Percentiles rank a stretch among this genome's conserved stretches.
These are phyloP conservation scores for Neopestalotiopsis sp. DNA, from an alignment of 2,329 filamentous ascomycete genomes.

Conservation along the genomic window DNA sequence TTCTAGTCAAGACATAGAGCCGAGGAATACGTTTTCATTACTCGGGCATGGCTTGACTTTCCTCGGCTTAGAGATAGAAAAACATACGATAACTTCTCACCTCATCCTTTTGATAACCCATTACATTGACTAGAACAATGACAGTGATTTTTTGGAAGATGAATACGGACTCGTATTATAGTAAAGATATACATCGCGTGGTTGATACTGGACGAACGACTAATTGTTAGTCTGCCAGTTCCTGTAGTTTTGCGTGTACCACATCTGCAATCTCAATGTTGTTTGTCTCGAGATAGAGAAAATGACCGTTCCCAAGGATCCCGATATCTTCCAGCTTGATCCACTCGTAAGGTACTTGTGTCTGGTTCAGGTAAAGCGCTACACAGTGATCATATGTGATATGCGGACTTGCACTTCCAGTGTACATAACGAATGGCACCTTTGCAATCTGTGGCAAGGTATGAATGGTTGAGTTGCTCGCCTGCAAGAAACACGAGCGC, in stretches of 20 bases:
- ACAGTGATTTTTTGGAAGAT: too few species aligned
- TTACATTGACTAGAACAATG: too few species aligned
- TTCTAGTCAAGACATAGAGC: conserved; percentile 5
- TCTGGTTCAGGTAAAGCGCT: conserved; percentile 18
- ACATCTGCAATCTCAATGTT: conserved; percentile 15
- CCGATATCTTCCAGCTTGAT: conserved; percentile 19
- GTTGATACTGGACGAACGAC: too few species aligned
- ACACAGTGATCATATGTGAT: conserved; percentile 22
- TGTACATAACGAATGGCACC: conserved; percentile 21
- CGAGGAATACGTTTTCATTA: not conserved
- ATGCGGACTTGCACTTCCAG: conserved; percentile 19
- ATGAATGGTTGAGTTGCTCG: conserved; percentile 12
- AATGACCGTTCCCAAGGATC: conserved; percentile 20
- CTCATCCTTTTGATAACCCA: too few species aligned
- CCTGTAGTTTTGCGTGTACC: conserved; percentile 10
- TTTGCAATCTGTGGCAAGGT: conserved; percentile 19
- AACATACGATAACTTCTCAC: too few species aligned
- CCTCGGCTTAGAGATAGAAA: too few species aligned
- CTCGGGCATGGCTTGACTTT: too few species aligned
- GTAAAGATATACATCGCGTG: too few species aligned
- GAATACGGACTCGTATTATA: too few species aligned
- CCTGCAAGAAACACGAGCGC: conserved; percentile 20
- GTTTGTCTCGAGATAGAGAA: conserved; percentile 20
- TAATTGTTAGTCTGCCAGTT: not conserved
- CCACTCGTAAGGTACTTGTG: conserved; percentile 18